These are phyloP conservation scores for Hanseniaspora lachancei DNA, from an alignment of 805 yeast species.

Conservation along the genomic window DNA sequence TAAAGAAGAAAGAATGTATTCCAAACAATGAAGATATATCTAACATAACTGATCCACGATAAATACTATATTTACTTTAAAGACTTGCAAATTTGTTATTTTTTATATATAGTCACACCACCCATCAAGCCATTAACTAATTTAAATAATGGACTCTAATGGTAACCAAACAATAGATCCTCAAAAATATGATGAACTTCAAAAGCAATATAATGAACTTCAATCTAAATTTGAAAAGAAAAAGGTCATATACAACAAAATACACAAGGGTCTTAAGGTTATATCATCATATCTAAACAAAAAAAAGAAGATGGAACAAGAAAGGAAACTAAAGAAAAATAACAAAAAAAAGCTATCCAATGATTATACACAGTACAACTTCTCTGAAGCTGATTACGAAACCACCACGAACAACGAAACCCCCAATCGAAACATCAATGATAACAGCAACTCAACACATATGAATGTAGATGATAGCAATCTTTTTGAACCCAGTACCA, in stretches of 20 bases:
- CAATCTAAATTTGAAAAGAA: conserved; percentile 10
- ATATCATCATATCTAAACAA: conserved; percentile 11
- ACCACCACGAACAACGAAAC: conserved; percentile 11
- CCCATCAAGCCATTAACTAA: too few species aligned
- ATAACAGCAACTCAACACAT: background rate
- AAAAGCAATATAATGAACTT: background rate
- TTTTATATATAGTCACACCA: too few species aligned
- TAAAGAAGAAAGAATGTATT: too few species aligned
- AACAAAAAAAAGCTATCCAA: background rate
- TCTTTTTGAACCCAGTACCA: background rate
- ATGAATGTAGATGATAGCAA: background rate
- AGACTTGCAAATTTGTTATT: too few species aligned
- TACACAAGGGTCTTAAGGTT: conserved; percentile 8
- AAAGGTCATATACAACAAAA: conserved; percentile 9
- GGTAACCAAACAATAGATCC: background rate
- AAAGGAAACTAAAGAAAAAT: background rate
- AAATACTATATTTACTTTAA: too few species aligned
- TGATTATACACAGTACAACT: conserved; percentile 9
- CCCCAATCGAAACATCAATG: background rate
- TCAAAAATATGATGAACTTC: conserved; percentile 2
- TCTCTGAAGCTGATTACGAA: conserved; percentile 12
- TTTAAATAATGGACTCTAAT: background rate
- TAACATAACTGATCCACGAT: too few species aligned
- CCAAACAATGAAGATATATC: too few species aligned
- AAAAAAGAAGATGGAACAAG: conserved; percentile 9